Evolutionary conservation across 75 land plant genomes (phyloP).

Genomic region (Isoetes taiwanensis): DNA sequence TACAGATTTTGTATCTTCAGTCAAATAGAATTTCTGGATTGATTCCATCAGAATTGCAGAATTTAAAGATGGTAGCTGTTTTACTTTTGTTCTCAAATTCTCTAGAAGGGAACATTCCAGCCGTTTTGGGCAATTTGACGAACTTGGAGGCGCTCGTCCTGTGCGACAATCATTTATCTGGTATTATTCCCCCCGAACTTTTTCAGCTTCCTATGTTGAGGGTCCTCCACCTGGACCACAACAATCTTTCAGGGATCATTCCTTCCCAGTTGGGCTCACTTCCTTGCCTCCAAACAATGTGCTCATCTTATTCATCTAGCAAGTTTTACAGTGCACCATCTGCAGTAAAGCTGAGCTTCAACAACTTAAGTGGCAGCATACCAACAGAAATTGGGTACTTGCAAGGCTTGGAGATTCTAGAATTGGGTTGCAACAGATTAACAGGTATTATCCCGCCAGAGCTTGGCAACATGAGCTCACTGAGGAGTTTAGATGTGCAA

Average conservation of each 20-base stretch:
- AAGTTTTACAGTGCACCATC: conserved; percentile 13
- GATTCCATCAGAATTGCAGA: conserved; percentile 49
- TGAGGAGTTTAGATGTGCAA: conserved; percentile 39
- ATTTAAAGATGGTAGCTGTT: conserved; percentile 21
- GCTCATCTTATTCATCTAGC: no score
- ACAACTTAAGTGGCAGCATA: conserved; percentile 35
- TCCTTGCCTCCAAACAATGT: no score
- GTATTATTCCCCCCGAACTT: conserved; percentile 26
- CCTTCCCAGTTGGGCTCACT: conserved; percentile 35
- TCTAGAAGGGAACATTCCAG: conserved; percentile 28
- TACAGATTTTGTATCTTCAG: conserved; percentile 40
- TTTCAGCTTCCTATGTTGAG: conserved; percentile 37
- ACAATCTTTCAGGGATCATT: conserved; percentile 43
- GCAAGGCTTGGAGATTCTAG: conserved; percentile 27
- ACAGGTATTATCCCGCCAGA: conserved; percentile 24
- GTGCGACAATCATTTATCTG: conserved; percentile 41
- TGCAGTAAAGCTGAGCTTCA: conserved; percentile 28
- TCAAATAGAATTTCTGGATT: conserved; percentile 26
- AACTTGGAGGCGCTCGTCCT: conserved; percentile 31
- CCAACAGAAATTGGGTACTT: conserved; percentile 44
- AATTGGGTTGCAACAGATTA: conserved; percentile 31
- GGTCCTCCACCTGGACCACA: conserved; percentile 35
- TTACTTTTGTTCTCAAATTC: conserved; percentile 38
- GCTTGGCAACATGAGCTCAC: conserved; percentile 12
- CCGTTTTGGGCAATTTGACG: conserved; percentile 31